These are phyloP conservation scores for Globisporangium paroecandrum DNA, from an alignment of 352 stramenopile genomes.

Conservation along the genomic window DNA sequence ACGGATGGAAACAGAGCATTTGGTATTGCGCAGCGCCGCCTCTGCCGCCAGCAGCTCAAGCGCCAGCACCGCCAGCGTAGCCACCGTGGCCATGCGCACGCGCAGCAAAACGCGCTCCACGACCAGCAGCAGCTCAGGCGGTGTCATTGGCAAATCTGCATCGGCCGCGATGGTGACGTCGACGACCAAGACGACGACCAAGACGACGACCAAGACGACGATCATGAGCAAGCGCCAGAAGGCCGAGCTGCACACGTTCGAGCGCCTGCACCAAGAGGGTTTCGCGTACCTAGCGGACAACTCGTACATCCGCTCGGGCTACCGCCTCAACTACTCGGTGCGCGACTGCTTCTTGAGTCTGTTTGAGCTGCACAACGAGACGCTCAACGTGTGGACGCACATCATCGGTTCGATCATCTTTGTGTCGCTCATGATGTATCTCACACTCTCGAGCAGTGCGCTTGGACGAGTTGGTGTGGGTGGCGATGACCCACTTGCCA, in stretches of 20 bases:
- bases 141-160: neutral
- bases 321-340: slow-evolving; percentile 80
- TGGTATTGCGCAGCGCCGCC: slow-evolving; percentile 13
- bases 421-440: slow-evolving; percentile 69
- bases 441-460: slow-evolving; percentile 53
- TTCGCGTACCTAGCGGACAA: slow-evolving; percentile 83
- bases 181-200: slow-evolving; percentile 14
- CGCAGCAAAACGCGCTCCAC: slow-evolving; percentile 17
- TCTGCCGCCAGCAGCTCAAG: neutral
- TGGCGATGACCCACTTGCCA: slow-evolving; percentile 14
- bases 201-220: slow-evolving; percentile 15
- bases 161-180: neutral
- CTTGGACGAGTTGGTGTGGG: slow-evolving; percentile 17
- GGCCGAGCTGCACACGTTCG: slow-evolving; percentile 61
- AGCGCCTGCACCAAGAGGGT: slow-evolving; percentile 72
- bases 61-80: slow-evolving; percentile 12
- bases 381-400: slow-evolving; percentile 87
- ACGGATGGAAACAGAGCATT: slow-evolving; percentile 21
- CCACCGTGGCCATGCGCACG: slow-evolving; percentile 18
- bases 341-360: slow-evolving; percentile 75
- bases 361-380: slow-evolving; percentile 89
- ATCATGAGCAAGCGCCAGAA: slow-evolving; percentile 7
- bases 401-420: slow-evolving; percentile 86
- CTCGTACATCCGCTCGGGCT: slow-evolving; percentile 84
- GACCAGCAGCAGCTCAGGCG: slow-evolving; percentile 1